These are phyloP conservation scores for Dittrichia graveolens DNA, from an alignment of 129 eudicot species.

Conservation along the genomic window DNA sequence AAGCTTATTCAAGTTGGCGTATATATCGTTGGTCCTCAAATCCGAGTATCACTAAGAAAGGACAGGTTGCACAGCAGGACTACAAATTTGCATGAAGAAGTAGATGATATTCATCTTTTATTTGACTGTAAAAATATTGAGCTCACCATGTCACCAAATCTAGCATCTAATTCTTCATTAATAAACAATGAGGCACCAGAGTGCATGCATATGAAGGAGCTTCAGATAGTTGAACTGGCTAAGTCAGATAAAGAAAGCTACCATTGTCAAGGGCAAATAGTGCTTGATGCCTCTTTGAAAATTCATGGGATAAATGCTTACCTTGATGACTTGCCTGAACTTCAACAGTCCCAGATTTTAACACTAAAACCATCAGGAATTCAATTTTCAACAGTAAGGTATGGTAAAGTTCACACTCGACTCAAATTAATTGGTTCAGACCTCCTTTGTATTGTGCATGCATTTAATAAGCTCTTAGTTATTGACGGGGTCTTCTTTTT, in stretches of 20 bases:
- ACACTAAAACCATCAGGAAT: conserved; percentile 48
- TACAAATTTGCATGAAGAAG: conserved; percentile 22
- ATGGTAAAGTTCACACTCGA: conserved; percentile 26
- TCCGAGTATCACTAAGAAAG: conserved; percentile 53
- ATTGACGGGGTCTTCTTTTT: neutral
- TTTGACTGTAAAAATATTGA: conserved; percentile 56
- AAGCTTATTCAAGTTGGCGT: conserved; percentile 66
- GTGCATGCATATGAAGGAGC: conserved; percentile 38
- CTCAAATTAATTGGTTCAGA: conserved; percentile 11
- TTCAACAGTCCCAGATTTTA: conserved; percentile 45
- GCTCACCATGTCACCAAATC: conserved; percentile 62
- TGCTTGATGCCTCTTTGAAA: conserved; percentile 46
- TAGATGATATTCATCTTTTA: conserved; percentile 39
- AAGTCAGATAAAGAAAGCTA: conserved; percentile 39
- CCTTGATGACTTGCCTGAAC: conserved; percentile 44
- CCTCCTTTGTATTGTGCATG: neutral
- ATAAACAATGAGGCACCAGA: conserved; percentile 40
- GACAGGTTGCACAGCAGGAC: conserved; percentile 30
- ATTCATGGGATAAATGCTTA: conserved; percentile 63
- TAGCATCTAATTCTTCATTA: conserved; percentile 38
- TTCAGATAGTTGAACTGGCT: conserved; percentile 27
- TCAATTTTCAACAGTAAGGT: conserved; percentile 64
- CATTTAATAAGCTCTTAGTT: conserved; percentile 1
- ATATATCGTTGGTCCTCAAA: conserved; percentile 58
- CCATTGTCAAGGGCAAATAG: conserved; percentile 46